These are phyloP conservation scores for Candida krabiensis DNA, from an alignment of 805 yeast species.

Conservation along the genomic window DNA sequence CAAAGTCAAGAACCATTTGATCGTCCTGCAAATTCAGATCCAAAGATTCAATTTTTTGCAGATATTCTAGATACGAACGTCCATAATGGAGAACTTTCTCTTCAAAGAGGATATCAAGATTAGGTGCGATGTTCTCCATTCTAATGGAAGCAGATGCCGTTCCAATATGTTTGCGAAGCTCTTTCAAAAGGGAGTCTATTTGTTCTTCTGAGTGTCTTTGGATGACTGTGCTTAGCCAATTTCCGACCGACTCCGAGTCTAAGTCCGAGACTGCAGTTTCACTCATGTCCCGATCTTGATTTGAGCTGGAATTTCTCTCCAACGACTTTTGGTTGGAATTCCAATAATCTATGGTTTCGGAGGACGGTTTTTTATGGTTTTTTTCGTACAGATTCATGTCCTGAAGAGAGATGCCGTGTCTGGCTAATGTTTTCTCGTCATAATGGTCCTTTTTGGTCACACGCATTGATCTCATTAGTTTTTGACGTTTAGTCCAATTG, in stretches of 20 bases:
- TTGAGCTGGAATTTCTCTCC: too few relatives aligned
- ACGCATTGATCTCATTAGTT: conserved; percentile 1
- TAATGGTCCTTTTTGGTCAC: neutral
- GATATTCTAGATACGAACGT: neutral
- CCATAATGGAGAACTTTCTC: conserved; percentile 1
- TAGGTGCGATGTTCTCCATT: too few relatives aligned
- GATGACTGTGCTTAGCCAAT: too few relatives aligned
- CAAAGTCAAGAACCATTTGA: neutral
- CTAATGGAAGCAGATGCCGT: too few relatives aligned
- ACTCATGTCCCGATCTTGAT: too few relatives aligned
- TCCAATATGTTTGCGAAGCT: too few relatives aligned
- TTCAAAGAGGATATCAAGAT: too few relatives aligned
- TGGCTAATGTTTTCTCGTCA: neutral
- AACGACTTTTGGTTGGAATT: neutral
- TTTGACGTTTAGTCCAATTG: conserved; percentile 6
- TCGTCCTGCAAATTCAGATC: too few relatives aligned
- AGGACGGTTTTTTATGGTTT: neutral
- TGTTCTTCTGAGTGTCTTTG: too few relatives aligned
- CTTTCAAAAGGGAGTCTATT: too few relatives aligned
- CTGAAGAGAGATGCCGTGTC: neutral
- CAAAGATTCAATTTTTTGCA: neutral
- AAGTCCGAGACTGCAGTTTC: too few relatives aligned
- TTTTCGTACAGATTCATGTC: neutral
- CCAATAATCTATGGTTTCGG: conserved; percentile 1
- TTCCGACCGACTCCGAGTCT: too few relatives aligned